A percentile compares a stretch with the other conserved stretches of the same genome.
phyloP scores from a whole-genome alignment of 2,329 filamentous ascomycete genomes.

The Cercospora sp. region DNA sequence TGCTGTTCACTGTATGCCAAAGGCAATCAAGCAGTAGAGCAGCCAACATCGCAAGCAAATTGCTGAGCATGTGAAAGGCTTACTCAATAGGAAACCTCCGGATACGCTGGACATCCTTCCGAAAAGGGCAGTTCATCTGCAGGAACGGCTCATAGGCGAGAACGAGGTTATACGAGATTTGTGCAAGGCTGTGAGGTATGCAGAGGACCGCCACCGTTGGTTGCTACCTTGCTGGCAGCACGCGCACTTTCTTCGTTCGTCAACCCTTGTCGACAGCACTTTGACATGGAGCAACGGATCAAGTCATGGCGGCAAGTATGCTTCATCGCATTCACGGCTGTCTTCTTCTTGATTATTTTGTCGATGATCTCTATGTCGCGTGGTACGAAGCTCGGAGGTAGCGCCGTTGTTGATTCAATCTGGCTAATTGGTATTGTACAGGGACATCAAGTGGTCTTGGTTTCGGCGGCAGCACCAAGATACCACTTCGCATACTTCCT shows the following conservation, averaged over 20 bases:
- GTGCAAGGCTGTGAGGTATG: neutral
- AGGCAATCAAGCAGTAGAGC: neutral
- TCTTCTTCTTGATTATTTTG: neutral
- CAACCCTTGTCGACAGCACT: neutral
- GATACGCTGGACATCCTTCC: neutral
- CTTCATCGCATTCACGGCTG: neutral
- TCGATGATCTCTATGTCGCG: slow-evolving; percentile 2
- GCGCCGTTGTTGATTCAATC: neutral
- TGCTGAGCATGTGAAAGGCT: neutral
- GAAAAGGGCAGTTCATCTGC: neutral
- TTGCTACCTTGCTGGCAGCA: neutral
- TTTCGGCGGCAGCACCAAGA: neutral
- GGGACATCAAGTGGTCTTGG: neutral
- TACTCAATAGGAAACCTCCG: neutral
- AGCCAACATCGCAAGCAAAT: neutral
- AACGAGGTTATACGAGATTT: neutral
- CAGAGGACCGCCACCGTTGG: neutral
- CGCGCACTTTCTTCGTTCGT: neutral
- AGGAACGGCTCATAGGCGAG: neutral
- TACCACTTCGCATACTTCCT: slow-evolving; percentile 16
- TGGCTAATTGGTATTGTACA: neutral
- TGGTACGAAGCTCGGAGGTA: neutral
- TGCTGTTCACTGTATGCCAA: neutral
- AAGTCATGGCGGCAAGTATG: neutral
- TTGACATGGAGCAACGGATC: slow-evolving; percentile 1